These are phyloP conservation scores for Amaranthus palmeri DNA, from an alignment of 148 eudicot species.

Conservation along the genomic window DNA sequence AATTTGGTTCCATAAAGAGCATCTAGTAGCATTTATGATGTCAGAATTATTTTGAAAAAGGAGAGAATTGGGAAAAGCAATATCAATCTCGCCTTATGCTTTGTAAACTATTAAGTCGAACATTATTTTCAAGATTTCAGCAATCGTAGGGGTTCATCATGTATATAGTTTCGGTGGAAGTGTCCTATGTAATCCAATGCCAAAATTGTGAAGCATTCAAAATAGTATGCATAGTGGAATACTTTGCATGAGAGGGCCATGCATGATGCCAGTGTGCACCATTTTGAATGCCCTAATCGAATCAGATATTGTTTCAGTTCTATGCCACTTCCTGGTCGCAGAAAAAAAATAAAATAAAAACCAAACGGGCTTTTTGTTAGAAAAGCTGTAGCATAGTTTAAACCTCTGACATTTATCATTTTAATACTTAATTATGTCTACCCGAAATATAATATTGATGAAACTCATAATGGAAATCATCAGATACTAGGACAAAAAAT, in stretches of 20 bases:
- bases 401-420: conserved; percentile 10
- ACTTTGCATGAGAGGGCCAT: conserved; percentile 21
- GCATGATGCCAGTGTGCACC: conserved; percentile 19
- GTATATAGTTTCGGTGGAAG: conserved; percentile 16
- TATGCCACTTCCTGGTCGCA: background rate
- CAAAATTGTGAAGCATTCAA: conserved; percentile 8
- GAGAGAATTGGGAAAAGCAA: background rate
- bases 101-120: background rate
- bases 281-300: conserved; percentile 13
- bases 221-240: conserved; percentile 7
- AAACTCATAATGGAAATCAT: conserved; percentile 14
- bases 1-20: conserved; percentile 20
- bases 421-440: conserved; percentile 1
- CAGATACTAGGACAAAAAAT: conserved; percentile 7
- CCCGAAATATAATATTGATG: conserved; percentile 10
- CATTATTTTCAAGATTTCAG: background rate
- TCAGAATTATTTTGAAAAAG: background rate
- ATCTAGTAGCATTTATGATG: conserved; percentile 5
- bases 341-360: conserved; percentile 1
- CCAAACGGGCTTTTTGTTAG: conserved; percentile 6
- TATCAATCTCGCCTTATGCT: conserved; percentile 15
- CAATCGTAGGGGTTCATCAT: conserved; percentile 9
- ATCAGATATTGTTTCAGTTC: conserved; percentile 7
- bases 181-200: conserved; percentile 12
- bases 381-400: conserved; percentile 19